Evolutionary conservation across 83 land plant genomes (phyloP), one percentile per base, ranked within the genome.

Genomic region (Thuja plicata): DNA sequence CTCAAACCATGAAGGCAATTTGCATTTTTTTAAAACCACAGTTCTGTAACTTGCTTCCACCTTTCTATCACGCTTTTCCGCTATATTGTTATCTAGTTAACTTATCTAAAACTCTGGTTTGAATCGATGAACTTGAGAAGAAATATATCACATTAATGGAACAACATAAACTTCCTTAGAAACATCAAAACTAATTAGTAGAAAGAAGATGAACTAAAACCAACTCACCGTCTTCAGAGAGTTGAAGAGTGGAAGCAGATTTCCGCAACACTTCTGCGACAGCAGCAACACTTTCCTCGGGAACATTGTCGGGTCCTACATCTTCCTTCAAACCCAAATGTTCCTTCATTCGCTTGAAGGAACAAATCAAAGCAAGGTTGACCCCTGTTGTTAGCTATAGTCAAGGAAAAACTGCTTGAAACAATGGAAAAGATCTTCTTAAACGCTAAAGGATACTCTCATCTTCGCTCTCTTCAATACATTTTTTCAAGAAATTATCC

Each of bases 171-270:
- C 32, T 66, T 8, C 30, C 73, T 66, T 24, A 6, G 30, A 66
- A 66, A 27, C 30, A 24, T 66, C n/a, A 66, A 66, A 66, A 27
- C 73, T 27, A 66, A 24, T 8, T 24, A 62, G n/a, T 62, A 27
- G 10, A 8, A 66, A 7, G n/a, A 66, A 27, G n/a, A 27, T 8
- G 73, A 8, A 66, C 8, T 24, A 41, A 41, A 21, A 16, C 9
- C 21, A 5, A 83, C 85, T 32, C 57, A 98, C 99, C 99, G 90
- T 98, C 99, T 60, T 97, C 99, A 12, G 99, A 98, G 35, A 98
- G 30, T 30, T 90, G 90, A 3, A 98, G 94, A 46, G 85, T 82
- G 52, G 88, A 89, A 35, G 96, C 79, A 82, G 99, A 98, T 19
- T 90, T 93, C 86, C 92, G 92, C 40, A 98, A 89, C 87, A 91